Evolutionary conservation across 83 land plant genomes (phyloP), one percentile per base, ranked within the genome.

Genomic region (Thuja plicata): DNA sequence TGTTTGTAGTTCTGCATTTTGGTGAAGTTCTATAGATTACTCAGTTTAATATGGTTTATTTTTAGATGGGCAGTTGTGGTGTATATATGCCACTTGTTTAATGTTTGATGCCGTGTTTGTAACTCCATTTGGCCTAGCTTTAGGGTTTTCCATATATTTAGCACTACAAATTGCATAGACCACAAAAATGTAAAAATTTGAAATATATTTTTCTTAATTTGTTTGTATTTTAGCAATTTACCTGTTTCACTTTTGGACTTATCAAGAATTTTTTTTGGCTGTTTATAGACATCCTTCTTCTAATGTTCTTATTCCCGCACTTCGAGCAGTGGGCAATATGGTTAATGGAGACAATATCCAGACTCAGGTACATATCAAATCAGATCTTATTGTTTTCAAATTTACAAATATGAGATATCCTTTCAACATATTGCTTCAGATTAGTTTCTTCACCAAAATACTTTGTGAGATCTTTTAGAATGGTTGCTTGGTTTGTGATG

Each of bases 281-380:
- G 30, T 86, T 40, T 5, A 15, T 76, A 91, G 79, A 76, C 35
- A 76, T 76, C 79, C 79, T 76, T 87, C 34, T 52, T 48, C 79
- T 71, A 91, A 70, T 87, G 89, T 73, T 88, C 92, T 81, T 91
- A 88, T 60, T 43, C 93, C 93, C n/a, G 92, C 92, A 30, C 86
- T 90, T 48, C 90, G 93, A 9, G 87, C 93, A 30, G 93, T 93
- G 88, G 94, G 94, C 16, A 93, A 93, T 84, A 93, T 93, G 88
- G 93, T 92, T 7, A 92, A 92, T 57, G 95, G 95, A 21, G 93
- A 93, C 85, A 92, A 93, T 88, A 73, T 84, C 37, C 95, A 93
- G 87, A 92, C 95, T 82, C 94, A 93, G 94, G 93, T 93, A 89
- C 35, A 62, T 37, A 87, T 17, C 27, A 10, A 17, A 79, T 79